Base-by-base conservation (phyloP, 2,329 filamentous ascomycete species). In the Fusarium pilosicola region DNA sequence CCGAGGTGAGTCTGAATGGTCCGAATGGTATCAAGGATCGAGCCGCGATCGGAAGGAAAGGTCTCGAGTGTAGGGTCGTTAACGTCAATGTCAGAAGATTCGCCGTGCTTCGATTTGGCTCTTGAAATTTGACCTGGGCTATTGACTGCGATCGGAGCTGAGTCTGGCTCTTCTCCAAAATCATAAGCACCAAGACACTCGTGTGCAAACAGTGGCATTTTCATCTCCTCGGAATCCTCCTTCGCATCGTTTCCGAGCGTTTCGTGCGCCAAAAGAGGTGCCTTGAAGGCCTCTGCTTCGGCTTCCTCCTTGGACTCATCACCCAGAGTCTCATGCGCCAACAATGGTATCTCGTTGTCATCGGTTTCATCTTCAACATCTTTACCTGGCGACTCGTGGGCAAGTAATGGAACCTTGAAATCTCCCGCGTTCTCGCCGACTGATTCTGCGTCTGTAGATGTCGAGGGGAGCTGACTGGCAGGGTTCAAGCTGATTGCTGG, bases 21-120 rank as follows among this genome's bases (percentile, higher is more conserved):
- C 12, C 85, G 83, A 20, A 88, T 80, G 2, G 84, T 81, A 54
- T 84, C 81, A 18, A 88, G 77, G 56, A 88, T 86, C 11, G 84
- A 84, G 1, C 81, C 79, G 22, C 82, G 81, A 57, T 84, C 83
- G 2, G 83, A 86, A 5, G 86, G 86, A 70, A 88, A 87, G 24
- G 76, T 80, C 68, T 88, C 86, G 14, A 88, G 77, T 0, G 83
- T 86, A 4, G 86, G 86, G 56, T 88, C 86, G 52, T 84, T 81
- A 5, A 84, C 67, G 54, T 87, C 86, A 32, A 78, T 51, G 15
- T 77, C 63, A 18, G 63, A 67, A 18, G 57, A 42, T 32, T 66
- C 71, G 34, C 70, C 66, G 13, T 74, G 76, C 45, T 74, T 74
- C 18, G 74, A 62, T 32, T 68, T 75, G 30, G 44, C 49, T 36